phyloP scores from a whole-genome alignment of 192 early-diverging fungal species.

The Backusella mclennaniae region DNA sequence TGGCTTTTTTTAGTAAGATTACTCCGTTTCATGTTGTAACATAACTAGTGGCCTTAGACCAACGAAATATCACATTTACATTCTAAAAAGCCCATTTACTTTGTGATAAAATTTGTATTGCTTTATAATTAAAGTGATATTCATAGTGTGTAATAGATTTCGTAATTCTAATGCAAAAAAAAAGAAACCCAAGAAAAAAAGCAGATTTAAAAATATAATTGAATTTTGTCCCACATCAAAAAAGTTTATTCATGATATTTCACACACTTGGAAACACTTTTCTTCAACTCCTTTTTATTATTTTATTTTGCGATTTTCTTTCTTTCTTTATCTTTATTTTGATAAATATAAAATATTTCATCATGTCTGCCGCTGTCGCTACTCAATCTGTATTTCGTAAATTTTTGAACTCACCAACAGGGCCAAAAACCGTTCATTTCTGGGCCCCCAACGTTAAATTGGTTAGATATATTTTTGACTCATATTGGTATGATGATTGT shows the following conservation, averaged over 20 bases:
- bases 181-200: neutral
- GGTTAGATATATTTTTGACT: constrained; percentile 39
- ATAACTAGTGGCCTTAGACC: no score
- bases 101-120: no score
- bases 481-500: neutral
- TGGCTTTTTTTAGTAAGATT: no score
- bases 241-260: constrained; percentile 6
- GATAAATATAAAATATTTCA: neutral
- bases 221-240: constrained; percentile 2
- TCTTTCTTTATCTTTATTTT: constrained; percentile 2
- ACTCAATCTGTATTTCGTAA: constrained; percentile 60
- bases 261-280: constrained; percentile 7
- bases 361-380: constrained; percentile 28
- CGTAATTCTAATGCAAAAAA: neutral
- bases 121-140: neutral
- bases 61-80: neutral
- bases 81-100: neutral
- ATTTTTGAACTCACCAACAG: constrained; percentile 74
- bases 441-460: constrained; percentile 95
- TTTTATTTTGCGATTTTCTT: neutral
- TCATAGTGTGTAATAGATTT: neutral
- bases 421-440: constrained; percentile 96
- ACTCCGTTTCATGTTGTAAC: no score
- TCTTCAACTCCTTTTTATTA: neutral
- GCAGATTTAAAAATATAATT: neutral